Evolutionary conservation across 768 basidiomycete genomes (phyloP).

Genomic region (Agrocybe praecox): DNA sequence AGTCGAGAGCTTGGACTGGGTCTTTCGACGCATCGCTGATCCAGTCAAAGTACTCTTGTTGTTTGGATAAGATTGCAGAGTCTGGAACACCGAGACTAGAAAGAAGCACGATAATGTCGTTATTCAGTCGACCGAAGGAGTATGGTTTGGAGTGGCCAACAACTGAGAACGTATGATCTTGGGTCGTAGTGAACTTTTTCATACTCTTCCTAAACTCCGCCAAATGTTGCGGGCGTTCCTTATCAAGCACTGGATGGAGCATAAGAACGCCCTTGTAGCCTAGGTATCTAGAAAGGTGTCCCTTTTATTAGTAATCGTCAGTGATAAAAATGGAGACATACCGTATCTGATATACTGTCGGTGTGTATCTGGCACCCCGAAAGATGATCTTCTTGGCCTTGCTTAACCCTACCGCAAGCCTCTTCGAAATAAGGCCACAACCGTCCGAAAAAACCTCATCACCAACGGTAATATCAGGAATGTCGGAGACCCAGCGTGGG

Average conservation of each 20-base stretch:
- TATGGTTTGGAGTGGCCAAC: constrained; percentile 67
- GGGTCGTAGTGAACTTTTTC: constrained; percentile 65
- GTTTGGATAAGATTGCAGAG: constrained; percentile 56
- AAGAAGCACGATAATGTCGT: constrained; percentile 68
- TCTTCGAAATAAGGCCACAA: constrained; percentile 62
- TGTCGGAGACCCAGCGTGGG: constrained; percentile 51
- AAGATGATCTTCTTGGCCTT: constrained; percentile 57
- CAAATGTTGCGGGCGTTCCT: constrained; percentile 38
- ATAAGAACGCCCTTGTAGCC: constrained; percentile 76
- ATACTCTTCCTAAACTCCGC: constrained; percentile 68
- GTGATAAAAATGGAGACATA: constrained; percentile 19
- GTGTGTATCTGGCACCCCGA: constrained; percentile 57
- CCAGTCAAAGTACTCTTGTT: constrained; percentile 62
- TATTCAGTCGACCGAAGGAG: constrained; percentile 67
- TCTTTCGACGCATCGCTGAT: constrained; percentile 51
- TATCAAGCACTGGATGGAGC: constrained; percentile 63
- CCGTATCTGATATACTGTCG: constrained; percentile 67
- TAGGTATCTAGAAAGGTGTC: constrained; percentile 45
- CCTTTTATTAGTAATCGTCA: neutral
- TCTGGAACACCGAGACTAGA: constrained; percentile 63
- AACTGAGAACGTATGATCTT: constrained; percentile 65
- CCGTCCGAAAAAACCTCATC: constrained; percentile 71
- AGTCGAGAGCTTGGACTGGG: constrained; percentile 53
- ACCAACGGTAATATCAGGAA: constrained; percentile 56
- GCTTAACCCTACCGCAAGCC: constrained; percentile 53